These are phyloP conservation scores for Solanum pinnatisectum DNA, from an alignment of 257 asterid genomes.

Conservation along the genomic window DNA sequence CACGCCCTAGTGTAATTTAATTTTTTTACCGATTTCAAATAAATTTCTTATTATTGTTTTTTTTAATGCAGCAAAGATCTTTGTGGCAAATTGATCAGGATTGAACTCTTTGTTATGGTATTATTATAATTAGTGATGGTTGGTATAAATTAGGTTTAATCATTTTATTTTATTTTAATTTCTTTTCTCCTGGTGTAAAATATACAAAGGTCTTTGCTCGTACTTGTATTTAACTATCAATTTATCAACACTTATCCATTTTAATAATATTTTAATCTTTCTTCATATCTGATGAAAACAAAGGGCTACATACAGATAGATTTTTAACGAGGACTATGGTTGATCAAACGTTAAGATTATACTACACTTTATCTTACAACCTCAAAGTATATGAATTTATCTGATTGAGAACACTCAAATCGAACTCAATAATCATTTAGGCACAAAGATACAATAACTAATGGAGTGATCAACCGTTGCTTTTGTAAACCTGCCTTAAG, in stretches of 20 bases:
- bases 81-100: slow-evolving; percentile 3
- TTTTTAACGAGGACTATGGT: not conserved
- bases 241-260: not conserved
- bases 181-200: slow-evolving; percentile 7
- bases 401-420: not conserved
- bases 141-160: not conserved
- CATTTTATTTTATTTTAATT: not conserved
- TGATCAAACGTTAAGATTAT: not conserved
- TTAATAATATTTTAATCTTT: not conserved
- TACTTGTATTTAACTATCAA: not conserved
- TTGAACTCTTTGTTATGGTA: not conserved
- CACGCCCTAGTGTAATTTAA: not conserved
- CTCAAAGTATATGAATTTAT: no score
- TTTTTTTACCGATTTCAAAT: not conserved
- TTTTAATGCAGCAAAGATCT: slow-evolving; percentile 11
- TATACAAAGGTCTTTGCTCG: not conserved
- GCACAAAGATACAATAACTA: no score
- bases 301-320: no score
- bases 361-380: not conserved
- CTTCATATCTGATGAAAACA: not conserved
- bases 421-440: not conserved
- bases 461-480: no score
- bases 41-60: not conserved
- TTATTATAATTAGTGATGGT: not conserved
- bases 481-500: no score